phyloP scores from a whole-genome alignment of 768 basidiomycete genomes.

The Fomitopsis serialis region DNA sequence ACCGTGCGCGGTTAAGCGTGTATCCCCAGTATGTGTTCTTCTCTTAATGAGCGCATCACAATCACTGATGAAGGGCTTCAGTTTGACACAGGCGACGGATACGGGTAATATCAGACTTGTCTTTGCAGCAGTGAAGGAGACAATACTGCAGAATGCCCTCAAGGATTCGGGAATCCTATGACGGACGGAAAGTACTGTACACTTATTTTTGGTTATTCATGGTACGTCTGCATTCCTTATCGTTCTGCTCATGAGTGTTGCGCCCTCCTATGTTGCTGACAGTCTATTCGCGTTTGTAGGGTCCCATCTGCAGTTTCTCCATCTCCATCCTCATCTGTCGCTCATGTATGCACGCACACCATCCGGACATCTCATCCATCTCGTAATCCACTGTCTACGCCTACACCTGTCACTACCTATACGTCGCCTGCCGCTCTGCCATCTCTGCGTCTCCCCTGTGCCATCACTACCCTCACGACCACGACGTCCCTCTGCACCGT shows the following conservation, averaged over 20 bases:
- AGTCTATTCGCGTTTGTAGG: background rate
- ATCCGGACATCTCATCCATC: background rate
- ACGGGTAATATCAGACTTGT: constrained; percentile 79
- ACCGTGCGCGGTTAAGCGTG: constrained; percentile 75
- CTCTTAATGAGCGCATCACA: no score
- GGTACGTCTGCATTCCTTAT: background rate
- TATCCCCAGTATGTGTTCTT: constrained; percentile 74
- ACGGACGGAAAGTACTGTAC: background rate
- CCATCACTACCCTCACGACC: no score
- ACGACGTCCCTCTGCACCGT: no score
- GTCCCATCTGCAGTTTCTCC: background rate
- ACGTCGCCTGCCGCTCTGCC: no score
- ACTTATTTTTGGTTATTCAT: background rate
- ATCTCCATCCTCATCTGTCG: background rate
- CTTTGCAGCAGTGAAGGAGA: constrained; percentile 88
- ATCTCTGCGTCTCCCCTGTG: no score
- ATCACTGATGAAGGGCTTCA: no score
- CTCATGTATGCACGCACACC: background rate
- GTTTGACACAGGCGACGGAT: constrained; percentile 86
- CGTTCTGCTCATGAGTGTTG: background rate
- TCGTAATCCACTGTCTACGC: background rate
- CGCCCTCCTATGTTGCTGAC: background rate
- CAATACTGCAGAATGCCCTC: constrained; percentile 85
- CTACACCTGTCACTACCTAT: no score
- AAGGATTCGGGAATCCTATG: constrained; percentile 81